These are phyloP conservation scores for Saccharomyces jurei DNA, from an alignment of 805 yeast species.

Conservation along the genomic window DNA sequence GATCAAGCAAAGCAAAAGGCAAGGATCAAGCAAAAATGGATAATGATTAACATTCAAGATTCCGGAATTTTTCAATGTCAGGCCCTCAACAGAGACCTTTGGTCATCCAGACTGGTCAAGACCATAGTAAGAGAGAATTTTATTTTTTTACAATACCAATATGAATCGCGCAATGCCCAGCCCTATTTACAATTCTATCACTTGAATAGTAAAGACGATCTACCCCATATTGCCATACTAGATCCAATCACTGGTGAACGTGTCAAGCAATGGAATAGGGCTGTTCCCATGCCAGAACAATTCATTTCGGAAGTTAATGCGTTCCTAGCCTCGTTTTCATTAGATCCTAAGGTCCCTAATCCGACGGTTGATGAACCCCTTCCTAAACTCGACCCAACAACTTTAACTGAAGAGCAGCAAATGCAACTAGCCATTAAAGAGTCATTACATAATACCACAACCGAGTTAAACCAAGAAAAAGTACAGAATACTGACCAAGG, in stretches of 20 bases:
- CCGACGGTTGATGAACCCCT: constrained; percentile 58
- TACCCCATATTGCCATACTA: constrained; percentile 84
- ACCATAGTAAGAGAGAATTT: constrained; percentile 58
- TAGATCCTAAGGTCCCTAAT: constrained; percentile 54
- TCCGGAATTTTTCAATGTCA: constrained; percentile 80
- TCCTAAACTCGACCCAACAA: constrained; percentile 49
- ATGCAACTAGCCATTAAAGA: constrained; percentile 65
- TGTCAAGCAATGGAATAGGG: constrained; percentile 62
- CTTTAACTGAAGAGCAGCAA: constrained; percentile 77
- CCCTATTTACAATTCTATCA: constrained; percentile 68
- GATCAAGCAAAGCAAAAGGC: constrained; percentile 69
- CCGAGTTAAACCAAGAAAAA: constrained; percentile 19
- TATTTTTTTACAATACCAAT: constrained; percentile 77
- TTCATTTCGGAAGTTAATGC: constrained; percentile 65
- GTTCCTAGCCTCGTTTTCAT: constrained; percentile 57
- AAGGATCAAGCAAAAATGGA: constrained; percentile 58
- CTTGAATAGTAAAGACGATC: constrained; percentile 38
- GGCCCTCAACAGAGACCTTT: constrained; percentile 82
- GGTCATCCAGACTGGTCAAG: constrained; percentile 68
- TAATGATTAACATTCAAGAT: constrained; percentile 83
- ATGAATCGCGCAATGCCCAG: constrained; percentile 67
- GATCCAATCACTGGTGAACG: constrained; percentile 97
- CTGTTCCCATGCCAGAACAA: constrained; percentile 47
- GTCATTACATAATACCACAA: constrained; percentile 40
- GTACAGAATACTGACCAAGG: constrained; percentile 7